A percentile compares a stretch with the other conserved stretches of the same genome.
These are phyloP conservation scores for Komagataella pastoris DNA, from an alignment of 805 yeast species.

Conservation along the genomic window DNA sequence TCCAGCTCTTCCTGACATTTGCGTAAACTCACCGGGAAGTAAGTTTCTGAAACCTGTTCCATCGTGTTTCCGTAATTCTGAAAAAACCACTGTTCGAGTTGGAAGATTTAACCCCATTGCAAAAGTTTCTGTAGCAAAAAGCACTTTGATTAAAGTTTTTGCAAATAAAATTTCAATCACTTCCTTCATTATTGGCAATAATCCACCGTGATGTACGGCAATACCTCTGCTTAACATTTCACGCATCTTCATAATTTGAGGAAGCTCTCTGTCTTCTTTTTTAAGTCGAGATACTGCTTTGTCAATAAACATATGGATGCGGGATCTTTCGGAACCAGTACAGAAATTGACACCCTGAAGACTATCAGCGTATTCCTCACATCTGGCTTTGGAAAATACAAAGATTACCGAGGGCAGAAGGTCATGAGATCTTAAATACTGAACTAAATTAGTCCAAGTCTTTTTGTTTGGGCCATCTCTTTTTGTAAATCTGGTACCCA, in stretches of 20 bases:
- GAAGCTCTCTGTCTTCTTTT: slow-evolving; percentile 77
- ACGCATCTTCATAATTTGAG: slow-evolving; percentile 76
- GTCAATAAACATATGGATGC: slow-evolving; percentile 87
- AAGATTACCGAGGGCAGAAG: slow-evolving; percentile 88
- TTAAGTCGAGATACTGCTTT: slow-evolving; percentile 77
- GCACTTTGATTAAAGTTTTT: slow-evolving; percentile 70
- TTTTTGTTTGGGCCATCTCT: slow-evolving; percentile 65
- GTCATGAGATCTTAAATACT: slow-evolving; percentile 48
- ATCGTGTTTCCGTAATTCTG: slow-evolving; percentile 79
- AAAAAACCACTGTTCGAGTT: slow-evolving; percentile 89
- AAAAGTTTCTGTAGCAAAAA: slow-evolving; percentile 96
- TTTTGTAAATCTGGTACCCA: slow-evolving; percentile 22
- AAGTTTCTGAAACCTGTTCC: slow-evolving; percentile 73
- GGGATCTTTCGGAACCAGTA: slow-evolving; percentile 75
- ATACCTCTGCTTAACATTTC: slow-evolving; percentile 83
- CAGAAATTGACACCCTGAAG: slow-evolving; percentile 67
- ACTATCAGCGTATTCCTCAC: slow-evolving; percentile 86
- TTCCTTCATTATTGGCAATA: slow-evolving; percentile 86
- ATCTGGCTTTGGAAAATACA: slow-evolving; percentile 85
- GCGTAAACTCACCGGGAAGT: slow-evolving; percentile 94
- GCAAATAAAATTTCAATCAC: slow-evolving; percentile 87
- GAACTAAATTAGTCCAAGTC: slow-evolving; percentile 66
- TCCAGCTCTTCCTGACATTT: slow-evolving; percentile 99
- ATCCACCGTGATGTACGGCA: slow-evolving; percentile 93
- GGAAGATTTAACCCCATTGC: slow-evolving; percentile 98